Conservation (phyloP, 495 filamentous ascomycete genomes). For the Friedmanniomyces endolithicus region DNA sequence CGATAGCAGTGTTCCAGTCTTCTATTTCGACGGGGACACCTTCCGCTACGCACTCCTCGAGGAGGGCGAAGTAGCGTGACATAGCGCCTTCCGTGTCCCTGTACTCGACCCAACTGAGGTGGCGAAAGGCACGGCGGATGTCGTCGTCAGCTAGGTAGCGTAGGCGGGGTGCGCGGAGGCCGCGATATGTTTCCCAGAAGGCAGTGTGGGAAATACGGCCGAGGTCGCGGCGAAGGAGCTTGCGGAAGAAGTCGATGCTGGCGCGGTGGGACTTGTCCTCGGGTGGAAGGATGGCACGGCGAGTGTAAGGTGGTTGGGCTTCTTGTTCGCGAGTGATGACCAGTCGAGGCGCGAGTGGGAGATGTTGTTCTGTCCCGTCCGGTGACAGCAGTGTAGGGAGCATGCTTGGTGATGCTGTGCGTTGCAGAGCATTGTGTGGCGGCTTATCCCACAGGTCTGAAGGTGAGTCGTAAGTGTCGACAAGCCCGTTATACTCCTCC, state of each 20-base stretch:
- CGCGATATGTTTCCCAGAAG: slow-evolving; percentile 48
- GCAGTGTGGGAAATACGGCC: slow-evolving; percentile 37
- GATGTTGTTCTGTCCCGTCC: not conserved
- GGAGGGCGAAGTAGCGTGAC: slow-evolving; percentile 68
- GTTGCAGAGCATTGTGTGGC: not conserved
- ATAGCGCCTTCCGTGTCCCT: slow-evolving; percentile 44
- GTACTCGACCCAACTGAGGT: slow-evolving; percentile 49
- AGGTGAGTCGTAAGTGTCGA: slow-evolving; percentile 12
- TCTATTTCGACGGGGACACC: slow-evolving; percentile 48
- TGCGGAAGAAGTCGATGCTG: slow-evolving; percentile 22
- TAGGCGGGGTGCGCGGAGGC: slow-evolving; percentile 53
- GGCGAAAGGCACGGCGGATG: slow-evolving; percentile 53
- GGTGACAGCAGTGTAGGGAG: not conserved
- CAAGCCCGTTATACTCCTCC: slow-evolving; percentile 17
- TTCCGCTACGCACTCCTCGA: slow-evolving; percentile 66
- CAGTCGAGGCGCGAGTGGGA: slow-evolving; percentile 15
- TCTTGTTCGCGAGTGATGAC: slow-evolving; percentile 15
- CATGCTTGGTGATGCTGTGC: not conserved
- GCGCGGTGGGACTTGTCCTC: slow-evolving; percentile 1
- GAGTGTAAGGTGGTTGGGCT: not conserved
- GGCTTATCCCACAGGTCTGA: slow-evolving; percentile 7
- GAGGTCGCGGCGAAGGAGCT: slow-evolving; percentile 30
- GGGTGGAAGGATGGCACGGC: slow-evolving; percentile 7
- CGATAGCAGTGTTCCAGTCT: slow-evolving; percentile 76
- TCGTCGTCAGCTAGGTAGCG: slow-evolving; percentile 44